Evolutionary conservation across 768 basidiomycete species (phyloP).

Genomic region (Leucogyrophana mollusca): DNA sequence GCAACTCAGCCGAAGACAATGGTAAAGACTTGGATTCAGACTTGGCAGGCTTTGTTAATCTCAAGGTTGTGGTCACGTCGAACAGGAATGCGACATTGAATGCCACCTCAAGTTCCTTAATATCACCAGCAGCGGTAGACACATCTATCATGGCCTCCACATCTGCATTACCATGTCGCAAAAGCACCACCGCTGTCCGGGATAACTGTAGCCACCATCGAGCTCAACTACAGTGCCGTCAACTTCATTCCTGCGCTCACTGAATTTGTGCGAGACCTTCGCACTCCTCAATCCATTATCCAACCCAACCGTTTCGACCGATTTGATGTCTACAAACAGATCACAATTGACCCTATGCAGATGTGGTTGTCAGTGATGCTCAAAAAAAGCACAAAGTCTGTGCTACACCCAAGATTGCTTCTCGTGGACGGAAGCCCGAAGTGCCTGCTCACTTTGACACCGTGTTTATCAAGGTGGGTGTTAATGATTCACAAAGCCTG

Average conservation of each 20-base stretch:
- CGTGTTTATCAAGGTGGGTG: not conserved
- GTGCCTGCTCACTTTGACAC: not conserved
- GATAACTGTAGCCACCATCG: not conserved
- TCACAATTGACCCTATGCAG: not conserved
- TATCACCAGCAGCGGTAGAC: not conserved
- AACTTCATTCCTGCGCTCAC: conserved; percentile 1
- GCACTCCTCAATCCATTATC: not conserved
- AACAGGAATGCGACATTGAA: not conserved
- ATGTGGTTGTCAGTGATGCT: too few relatives aligned
- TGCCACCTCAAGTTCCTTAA: too few relatives aligned
- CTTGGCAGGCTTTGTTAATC: not conserved
- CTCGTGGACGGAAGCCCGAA: not conserved
- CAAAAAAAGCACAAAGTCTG: too few relatives aligned
- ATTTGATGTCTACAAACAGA: conserved; percentile 1
- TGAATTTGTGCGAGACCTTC: not conserved
- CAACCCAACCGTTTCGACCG: not conserved
- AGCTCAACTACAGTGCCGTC: not conserved
- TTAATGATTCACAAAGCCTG: not conserved
- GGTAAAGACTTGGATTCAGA: not conserved
- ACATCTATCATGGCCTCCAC: not conserved
- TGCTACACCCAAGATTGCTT: too few relatives aligned
- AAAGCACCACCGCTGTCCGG: not conserved
- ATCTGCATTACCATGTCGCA: not conserved
- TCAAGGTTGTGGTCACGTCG: not conserved
- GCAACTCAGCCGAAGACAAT: not conserved